These are phyloP conservation scores for Starmerella cellae DNA, from an alignment of 805 yeast species.

Conservation along the genomic window DNA sequence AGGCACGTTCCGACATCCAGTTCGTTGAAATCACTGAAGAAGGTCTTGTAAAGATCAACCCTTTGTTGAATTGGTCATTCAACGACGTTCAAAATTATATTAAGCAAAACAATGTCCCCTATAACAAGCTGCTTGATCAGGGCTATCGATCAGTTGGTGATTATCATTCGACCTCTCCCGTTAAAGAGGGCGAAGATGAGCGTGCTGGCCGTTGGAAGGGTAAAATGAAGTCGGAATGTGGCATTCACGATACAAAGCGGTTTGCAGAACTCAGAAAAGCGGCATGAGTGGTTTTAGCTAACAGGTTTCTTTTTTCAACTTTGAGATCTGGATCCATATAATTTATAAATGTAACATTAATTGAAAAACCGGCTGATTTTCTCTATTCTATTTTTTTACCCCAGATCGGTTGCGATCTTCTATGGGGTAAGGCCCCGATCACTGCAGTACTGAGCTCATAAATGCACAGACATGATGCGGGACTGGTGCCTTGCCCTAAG, in stretches of 20 bases:
- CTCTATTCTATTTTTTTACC: no score
- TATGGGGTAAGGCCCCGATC: no score
- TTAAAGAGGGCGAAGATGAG: constrained; percentile 83
- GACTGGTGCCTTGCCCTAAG: no score
- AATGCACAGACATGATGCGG: no score
- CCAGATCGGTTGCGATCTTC: no score
- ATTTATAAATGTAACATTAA: no score
- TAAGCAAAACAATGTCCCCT: constrained; percentile 61
- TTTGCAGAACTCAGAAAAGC: constrained; percentile 42
- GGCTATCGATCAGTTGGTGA: constrained; percentile 92
- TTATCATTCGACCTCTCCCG: constrained; percentile 88
- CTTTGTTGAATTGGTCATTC: constrained; percentile 74
- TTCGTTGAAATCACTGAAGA: constrained; percentile 58
- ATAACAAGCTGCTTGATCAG: constrained; percentile 65
- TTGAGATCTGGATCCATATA: no score
- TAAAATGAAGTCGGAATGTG: constrained; percentile 83
- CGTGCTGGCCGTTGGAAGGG: constrained; percentile 98
- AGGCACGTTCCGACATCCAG: constrained; percentile 55
- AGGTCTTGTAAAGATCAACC: constrained; percentile 74
- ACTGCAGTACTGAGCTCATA: no score
- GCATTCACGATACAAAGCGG: constrained; percentile 72
- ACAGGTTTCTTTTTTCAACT: no score
- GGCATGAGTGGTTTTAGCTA: background rate
- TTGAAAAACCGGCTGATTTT: no score
- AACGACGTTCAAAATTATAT: constrained; percentile 56